Base-by-base conservation (phyloP, 2,329 filamentous ascomycete genomes). In the Claviceps monticola region DNA sequence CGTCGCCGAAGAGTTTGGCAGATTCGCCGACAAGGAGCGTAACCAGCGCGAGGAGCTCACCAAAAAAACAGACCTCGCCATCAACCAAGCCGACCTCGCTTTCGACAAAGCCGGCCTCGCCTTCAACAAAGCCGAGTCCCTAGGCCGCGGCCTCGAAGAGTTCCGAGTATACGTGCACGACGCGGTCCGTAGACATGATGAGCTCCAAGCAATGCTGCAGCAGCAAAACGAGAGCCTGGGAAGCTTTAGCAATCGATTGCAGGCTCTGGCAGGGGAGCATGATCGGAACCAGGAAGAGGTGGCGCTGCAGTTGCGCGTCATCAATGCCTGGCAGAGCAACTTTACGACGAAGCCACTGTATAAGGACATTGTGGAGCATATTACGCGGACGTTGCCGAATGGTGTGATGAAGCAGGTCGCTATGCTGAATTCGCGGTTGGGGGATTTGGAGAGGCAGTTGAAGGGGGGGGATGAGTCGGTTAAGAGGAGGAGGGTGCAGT, bases 291-390 rank as follows among this genome's bases (percentile, higher is more conserved):
- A 51, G 17, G 61, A 66, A 0, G 59, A 61, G 4, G 55, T 75
- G 5, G 63, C 67, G 16, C 58, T 67, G 41, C 61, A 69, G 46
- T 36, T 75, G 4, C 58, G 57, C 19, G 60, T 66, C 1, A 56
- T 82, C 7, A 70, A 76, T 57, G 51, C 54, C 0, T 75, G 74
- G 54, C 78, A 71, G 54, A 72, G 71, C 51, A 77, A 75, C 55
- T 60, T 82, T 7, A 67, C 60, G 19, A 72, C 74, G 1, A 70
- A 66, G 46, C 57, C 62, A 2, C 61, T 76, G 26, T 70, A 68
- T 14, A 62, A 66, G 5, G 62, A 61, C 1, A 72, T 78, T 8
- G 56, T 71, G 4, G 60, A 61, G 1, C 61, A 70, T 13, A 61
- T 74, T 29, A 62, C 65, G 42, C 54, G 51, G 3, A 60, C 59